Evolutionary conservation across 2,329 filamentous ascomycete genomes (phyloP).

Genomic region (Colletotrichum spinosum): DNA sequence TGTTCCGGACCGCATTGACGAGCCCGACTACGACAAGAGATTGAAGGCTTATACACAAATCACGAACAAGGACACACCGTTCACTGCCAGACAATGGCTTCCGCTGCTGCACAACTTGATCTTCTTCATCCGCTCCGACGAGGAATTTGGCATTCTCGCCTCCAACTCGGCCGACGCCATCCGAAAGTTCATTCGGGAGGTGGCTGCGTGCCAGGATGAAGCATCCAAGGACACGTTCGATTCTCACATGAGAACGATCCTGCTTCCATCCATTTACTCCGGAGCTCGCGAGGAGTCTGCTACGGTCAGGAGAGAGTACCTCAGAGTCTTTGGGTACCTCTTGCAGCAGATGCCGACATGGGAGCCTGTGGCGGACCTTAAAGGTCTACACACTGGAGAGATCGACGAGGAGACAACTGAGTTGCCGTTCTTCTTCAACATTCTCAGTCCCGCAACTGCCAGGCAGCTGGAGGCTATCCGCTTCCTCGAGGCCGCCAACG

Average conservation of each 20-base stretch:
- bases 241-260: constrained; percentile 68
- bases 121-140: constrained; percentile 85
- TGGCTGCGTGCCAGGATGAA: constrained; percentile 56
- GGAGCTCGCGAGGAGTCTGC: constrained; percentile 85
- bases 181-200: constrained; percentile 79
- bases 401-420: constrained; percentile 73
- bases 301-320: constrained; percentile 83
- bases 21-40: constrained; percentile 88
- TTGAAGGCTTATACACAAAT: constrained; percentile 81
- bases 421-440: constrained; percentile 89
- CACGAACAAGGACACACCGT: constrained; percentile 68
- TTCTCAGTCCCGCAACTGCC: constrained; percentile 89
- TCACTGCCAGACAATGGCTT: constrained; percentile 82
- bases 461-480: constrained; percentile 87
- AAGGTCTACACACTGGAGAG: constrained; percentile 68
- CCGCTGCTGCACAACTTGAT: constrained; percentile 91
- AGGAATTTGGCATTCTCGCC: constrained; percentile 86
- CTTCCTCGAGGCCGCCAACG: constrained; percentile 77
- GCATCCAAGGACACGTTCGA: constrained; percentile 62
- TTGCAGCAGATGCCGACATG: constrained; percentile 78
- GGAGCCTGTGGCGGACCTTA: constrained; percentile 79
- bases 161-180: constrained; percentile 85
- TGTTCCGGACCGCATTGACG: constrained; percentile 77
- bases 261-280: constrained; percentile 81
- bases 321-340: constrained; percentile 83